Conservation (phyloP, 2,329 filamentous ascomycete genomes). For the Stagonosporopsis rhizophila region DNA sequence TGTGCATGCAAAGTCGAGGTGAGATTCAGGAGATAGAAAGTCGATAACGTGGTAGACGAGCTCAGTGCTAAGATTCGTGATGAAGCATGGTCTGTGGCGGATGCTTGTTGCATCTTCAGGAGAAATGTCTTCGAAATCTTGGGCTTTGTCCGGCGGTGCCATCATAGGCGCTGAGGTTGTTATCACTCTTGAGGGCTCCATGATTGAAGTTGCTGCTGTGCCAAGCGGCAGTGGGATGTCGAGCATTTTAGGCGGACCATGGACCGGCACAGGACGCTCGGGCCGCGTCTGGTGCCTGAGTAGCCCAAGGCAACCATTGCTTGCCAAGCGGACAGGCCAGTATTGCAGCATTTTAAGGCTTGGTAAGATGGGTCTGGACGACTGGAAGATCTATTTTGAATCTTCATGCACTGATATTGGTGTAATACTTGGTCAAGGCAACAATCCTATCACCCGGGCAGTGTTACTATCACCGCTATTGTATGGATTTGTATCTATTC, state of each 20-base stretch:
- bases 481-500: constrained; percentile 14
- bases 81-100: neutral
- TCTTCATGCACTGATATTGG: neutral
- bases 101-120: neutral
- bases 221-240: neutral
- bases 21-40: constrained; percentile 13
- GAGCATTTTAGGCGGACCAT: neutral
- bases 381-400: too few species aligned
- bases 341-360: neutral
- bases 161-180: neutral
- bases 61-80: constrained; percentile 10
- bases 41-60: constrained; percentile 16
- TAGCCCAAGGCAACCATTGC: constrained; percentile 9
- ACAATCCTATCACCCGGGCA: neutral
- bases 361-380: too few species aligned
- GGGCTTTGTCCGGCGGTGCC: neutral
- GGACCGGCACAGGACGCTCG: neutral
- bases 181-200: neutral
- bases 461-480: neutral
- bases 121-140: neutral
- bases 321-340: neutral
- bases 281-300: constrained; percentile 2
- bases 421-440: neutral
- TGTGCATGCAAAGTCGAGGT: constrained; percentile 21
- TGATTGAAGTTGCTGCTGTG: neutral